Percentiles rank a stretch among this genome's conserved stretches.
These are phyloP conservation scores for Nemania sp. DNA, from an alignment of 2,329 filamentous ascomycete genomes.

Conservation along the genomic window DNA sequence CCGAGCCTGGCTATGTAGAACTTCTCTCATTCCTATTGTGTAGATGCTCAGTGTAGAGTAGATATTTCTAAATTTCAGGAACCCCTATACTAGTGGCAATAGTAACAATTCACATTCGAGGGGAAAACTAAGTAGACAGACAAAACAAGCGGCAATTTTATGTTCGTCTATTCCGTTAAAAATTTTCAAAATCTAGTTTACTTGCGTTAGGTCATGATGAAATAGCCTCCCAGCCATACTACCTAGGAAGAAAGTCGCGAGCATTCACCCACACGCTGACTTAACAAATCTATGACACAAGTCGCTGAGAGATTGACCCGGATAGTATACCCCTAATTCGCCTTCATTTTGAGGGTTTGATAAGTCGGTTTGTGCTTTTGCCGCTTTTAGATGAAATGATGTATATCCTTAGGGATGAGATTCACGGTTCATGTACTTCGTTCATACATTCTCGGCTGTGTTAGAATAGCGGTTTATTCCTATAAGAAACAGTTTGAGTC, in stretches of 20 bases:
- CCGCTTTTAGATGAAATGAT: background rate
- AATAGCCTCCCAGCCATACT: constrained; percentile 6
- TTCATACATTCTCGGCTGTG: background rate
- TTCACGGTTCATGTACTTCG: background rate
- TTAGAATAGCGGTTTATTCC: too few relatives aligned
- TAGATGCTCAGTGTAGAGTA: too few relatives aligned
- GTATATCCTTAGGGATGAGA: background rate
- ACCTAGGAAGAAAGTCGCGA: background rate
- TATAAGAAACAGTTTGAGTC: background rate
- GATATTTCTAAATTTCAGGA: too few relatives aligned
- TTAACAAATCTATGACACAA: background rate
- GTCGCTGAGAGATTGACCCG: background rate
- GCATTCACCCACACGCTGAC: background rate
- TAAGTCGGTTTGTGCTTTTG: too few relatives aligned
- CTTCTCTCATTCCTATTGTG: too few relatives aligned
- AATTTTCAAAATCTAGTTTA: constrained; percentile 5
- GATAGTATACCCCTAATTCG: background rate
- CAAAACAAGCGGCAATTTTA: background rate
- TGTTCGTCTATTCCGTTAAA: background rate
- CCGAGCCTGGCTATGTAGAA: too few relatives aligned
- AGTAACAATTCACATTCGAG: background rate
- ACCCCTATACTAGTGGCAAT: background rate
- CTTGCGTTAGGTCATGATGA: background rate
- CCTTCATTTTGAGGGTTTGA: background rate
- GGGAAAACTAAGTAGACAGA: background rate